Evolutionary conservation across 768 basidiomycete species (phyloP), one percentile per base, ranked within the genome.

Genomic region (Amanita pseudoporphyria): DNA sequence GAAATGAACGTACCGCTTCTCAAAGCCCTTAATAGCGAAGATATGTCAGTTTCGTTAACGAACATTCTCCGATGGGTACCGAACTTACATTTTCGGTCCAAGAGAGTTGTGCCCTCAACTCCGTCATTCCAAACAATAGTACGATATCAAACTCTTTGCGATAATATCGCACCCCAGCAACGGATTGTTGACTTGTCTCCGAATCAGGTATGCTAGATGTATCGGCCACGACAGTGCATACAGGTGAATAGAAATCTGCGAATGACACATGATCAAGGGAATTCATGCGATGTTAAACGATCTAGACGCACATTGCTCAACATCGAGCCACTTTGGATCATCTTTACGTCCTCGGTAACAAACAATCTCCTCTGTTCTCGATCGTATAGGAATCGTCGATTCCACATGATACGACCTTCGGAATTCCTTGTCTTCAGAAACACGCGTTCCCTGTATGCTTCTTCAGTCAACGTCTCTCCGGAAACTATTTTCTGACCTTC

Each of bases 351-450:
- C 64, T 45, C 62, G 53, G 47, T 65, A 67, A 42, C 60, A 59
- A 56, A 60, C 54, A 1, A 66, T 58, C 7, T 58, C 33, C 24
- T 33, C 51, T 47, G 48, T 40, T 47, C 45, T 54, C 31, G 55
- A 63, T 14, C 59, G 55, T 26, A 50, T 54, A 53, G 50, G 63
- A 32, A 53, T 54, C 49, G 54, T 49, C 6, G 58, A 57, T 54
- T 59, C 62, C 37, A 65, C 38, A 30, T 62, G 66, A 22, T 67
- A 73, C 1, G 57, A 58, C 47, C 66, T 67, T 35, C 64, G 62
- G 50, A 73, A 76, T 51, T 73, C 72, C 53, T 72, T 67, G 33
- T 65, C 60, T 49, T 74, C 74, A 6, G 64, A 65, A 0, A 76
- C 73, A 42, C 64, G 69, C 4, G 67, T 71, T 12, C 71, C 72